phyloP scores from a whole-genome alignment of 768 basidiomycete genomes.

The Rhizopogon vinicolor region DNA sequence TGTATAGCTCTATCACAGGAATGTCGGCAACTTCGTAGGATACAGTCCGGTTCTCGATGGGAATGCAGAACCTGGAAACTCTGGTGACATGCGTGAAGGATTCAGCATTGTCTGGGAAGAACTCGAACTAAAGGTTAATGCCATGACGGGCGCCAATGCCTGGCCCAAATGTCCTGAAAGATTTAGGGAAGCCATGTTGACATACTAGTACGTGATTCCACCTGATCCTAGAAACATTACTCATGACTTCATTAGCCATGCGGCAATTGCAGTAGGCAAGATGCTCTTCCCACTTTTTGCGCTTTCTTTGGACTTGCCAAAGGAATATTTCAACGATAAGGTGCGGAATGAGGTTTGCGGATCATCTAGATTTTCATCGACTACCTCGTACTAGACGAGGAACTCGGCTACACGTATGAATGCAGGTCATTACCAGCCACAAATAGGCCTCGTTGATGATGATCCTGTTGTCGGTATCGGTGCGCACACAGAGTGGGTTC shows the following conservation, averaged over 20 bases:
- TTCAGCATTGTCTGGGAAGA: constrained; percentile 82
- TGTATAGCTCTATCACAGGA: constrained; percentile 61
- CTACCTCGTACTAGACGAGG: constrained; percentile 25
- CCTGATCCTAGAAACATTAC: constrained; percentile 14
- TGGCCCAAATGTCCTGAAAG: constrained; percentile 67
- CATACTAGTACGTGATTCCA: constrained; percentile 57
- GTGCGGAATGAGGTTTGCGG: constrained; percentile 21
- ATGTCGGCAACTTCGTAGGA: constrained; percentile 70
- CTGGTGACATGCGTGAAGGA: constrained; percentile 90
- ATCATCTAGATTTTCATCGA: too few relatives aligned
- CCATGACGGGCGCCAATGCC: constrained; percentile 68
- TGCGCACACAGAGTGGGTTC: constrained; percentile 68
- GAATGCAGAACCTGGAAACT: constrained; percentile 63
- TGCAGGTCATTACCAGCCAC: constrained; percentile 49
- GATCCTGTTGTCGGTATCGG: constrained; percentile 73
- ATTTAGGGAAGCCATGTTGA: constrained; percentile 55
- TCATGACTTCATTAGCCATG: constrained; percentile 34
- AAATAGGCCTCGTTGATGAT: constrained; percentile 32
- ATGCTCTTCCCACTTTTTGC: constrained; percentile 67
- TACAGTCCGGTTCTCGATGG: constrained; percentile 66
- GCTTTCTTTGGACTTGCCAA: constrained; percentile 55
- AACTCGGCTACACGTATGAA: constrained; percentile 64
- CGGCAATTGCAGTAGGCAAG: constrained; percentile 49
- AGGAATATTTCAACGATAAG: constrained; percentile 66
- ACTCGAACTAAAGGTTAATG: constrained; percentile 37